Evolutionary conservation across 163 green algal species (phyloP), one percentile per base, ranked within the genome.

Genomic region (Chlorella variabilis): DNA sequence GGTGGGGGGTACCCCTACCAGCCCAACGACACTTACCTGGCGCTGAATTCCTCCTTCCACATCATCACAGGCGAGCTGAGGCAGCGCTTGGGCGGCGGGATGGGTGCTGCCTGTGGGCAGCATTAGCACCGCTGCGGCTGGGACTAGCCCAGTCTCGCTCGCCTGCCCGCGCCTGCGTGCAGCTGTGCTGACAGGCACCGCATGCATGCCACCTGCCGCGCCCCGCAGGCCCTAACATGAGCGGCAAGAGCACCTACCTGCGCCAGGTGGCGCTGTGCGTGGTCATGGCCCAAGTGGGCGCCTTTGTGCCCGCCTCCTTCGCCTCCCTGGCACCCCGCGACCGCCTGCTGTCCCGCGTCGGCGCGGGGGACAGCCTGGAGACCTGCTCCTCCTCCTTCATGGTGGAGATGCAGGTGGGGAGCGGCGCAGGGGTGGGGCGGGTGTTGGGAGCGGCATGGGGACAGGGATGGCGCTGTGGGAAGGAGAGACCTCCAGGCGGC

Each of bases 321-420:
- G 91, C 90, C 31, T 90, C 85, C 7, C 61, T 98, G 18, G 83
- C 76, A 1, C 79, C 90, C 27, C 83, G 96, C 38, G 87, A 94
- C 56, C 77, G 80, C 31, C 66, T 98, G 20, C 92, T 97, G 73
- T 94, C 93, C 0, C 87, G 93, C 73, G 92, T 98, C 36, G 93
- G 93, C 73, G 93, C 82, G 4, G 82, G 42, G 3, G 95, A 98
- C 86, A 92, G 81, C 87, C 91, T 98, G 51, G 95, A 98, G 88
- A 89, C 86, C 70, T 96, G 96, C 82, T 90, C 84, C 33, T 95
- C 86, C 77, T 95, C 86, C 65, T 98, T 98, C 86, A 93, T 96
- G 86, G 78, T 94, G 15, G 95, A 98, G 86, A 76, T 85, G 82
- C 83, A 80, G 84, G 89, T 81, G 59, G 31, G 58, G 13, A 2